A percentile compares a stretch with the other conserved stretches of the same genome.
These are phyloP conservation scores for Penicillium polonicum DNA, from an alignment of 2,329 filamentous ascomycete species.

Conservation along the genomic window DNA sequence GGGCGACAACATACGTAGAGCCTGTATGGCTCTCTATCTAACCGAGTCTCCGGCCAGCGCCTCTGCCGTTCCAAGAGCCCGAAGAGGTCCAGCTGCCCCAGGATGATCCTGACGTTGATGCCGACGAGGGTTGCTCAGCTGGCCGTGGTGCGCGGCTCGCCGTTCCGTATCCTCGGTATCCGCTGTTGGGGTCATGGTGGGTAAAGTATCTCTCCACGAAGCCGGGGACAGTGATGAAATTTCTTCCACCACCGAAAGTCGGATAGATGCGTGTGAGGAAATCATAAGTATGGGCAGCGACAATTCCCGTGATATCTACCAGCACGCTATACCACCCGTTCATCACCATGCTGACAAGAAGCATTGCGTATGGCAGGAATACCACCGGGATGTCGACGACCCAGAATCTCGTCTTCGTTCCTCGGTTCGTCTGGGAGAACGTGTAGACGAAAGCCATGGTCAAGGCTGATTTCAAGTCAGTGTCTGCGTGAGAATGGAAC, in stretches of 20 bases:
- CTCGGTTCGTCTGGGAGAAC: constrained; percentile 79
- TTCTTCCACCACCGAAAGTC: constrained; percentile 78
- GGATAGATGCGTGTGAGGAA: constrained; percentile 88
- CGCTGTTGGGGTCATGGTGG: constrained; percentile 44
- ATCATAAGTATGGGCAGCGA: constrained; percentile 86
- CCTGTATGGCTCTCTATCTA: neutral
- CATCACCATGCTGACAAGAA: constrained; percentile 71
- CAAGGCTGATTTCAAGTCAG: constrained; percentile 60
- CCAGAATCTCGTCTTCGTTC: constrained; percentile 72
- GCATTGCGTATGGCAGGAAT: constrained; percentile 75
- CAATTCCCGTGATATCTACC: constrained; percentile 70
- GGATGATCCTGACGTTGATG: constrained; percentile 13
- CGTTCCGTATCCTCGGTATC: constrained; percentile 62
- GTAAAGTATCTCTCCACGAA: constrained; percentile 69
- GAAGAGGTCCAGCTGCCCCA: constrained; percentile 32
- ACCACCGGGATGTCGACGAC: constrained; percentile 81
- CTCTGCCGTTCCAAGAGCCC: constrained; percentile 40
- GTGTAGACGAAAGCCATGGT: constrained; percentile 82
- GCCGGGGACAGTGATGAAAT: constrained; percentile 70
- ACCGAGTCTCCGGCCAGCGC: constrained; percentile 43
- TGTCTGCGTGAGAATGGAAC: constrained; percentile 2
- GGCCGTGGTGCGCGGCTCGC: constrained; percentile 49
- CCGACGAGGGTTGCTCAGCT: neutral
- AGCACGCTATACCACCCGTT: constrained; percentile 58
- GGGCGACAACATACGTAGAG: neutral